Conservation (phyloP, 768 basidiomycete species). For the Rickenella mellea region DNA sequence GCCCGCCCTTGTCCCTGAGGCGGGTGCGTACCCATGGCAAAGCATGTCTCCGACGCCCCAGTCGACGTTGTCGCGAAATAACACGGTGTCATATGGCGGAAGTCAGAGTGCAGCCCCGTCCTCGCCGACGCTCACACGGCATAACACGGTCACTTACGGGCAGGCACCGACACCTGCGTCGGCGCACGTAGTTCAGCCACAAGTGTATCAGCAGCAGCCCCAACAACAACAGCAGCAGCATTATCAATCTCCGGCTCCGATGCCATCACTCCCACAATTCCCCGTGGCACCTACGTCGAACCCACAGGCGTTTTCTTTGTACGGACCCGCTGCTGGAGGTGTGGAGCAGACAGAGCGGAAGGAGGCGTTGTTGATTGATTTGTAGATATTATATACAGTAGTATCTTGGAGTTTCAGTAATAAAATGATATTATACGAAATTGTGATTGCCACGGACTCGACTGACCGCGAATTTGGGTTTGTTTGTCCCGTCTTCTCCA, state of each 20-base stretch:
- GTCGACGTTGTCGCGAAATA: neutral
- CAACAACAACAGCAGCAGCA: conserved; percentile 21
- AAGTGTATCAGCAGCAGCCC: conserved; percentile 12
- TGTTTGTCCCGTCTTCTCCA: too few species aligned
- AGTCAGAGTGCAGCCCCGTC: conserved; percentile 22
- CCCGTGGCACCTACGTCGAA: conserved; percentile 52
- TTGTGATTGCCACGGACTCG: too few species aligned
- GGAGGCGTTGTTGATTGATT: conserved; percentile 43
- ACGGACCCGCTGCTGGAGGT: conserved; percentile 35
- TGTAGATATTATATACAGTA: too few species aligned
- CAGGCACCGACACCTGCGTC: neutral
- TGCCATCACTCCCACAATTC: conserved; percentile 43
- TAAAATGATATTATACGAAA: too few species aligned
- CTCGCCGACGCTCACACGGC: conserved; percentile 22
- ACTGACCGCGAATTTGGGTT: too few species aligned
- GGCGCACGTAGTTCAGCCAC: conserved; percentile 7
- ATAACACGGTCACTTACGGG: conserved; percentile 11
- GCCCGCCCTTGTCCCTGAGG: neutral
- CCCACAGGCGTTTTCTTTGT: conserved; percentile 45
- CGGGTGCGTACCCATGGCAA: neutral
- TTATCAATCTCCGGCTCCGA: conserved; percentile 9
- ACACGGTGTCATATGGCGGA: neutral
- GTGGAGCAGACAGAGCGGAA: conserved; percentile 53
- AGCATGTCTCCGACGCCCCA: neutral
- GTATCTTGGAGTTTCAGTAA: too few species aligned